Base-by-base conservation (phyloP, 75 land plant genomes). In the Sequoia sempervirens region DNA sequence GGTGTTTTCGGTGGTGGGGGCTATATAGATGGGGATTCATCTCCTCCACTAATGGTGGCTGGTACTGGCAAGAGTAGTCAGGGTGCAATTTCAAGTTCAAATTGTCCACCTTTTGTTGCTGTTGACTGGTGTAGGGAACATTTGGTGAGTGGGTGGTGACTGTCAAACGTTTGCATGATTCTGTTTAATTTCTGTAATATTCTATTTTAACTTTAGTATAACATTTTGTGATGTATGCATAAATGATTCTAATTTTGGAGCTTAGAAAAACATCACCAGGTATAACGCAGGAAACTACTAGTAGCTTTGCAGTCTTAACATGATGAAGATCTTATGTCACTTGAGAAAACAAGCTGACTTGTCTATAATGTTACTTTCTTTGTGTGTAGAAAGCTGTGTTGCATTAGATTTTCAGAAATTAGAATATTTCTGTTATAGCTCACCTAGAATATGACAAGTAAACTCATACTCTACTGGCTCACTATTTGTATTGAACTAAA, bases 51-150 rank as follows among this genome's bases (percentile, higher is more conserved):
- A 58, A 97, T 97, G 99, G 94, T 93, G 68, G 86, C 76, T n/a
- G 92, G 90, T 87, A 91, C 90, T 52, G 96, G 94, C 5, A 85
- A 89, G 30, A 92, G 92, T 54, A 72, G 79, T 36, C 93, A 85
- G 66, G 30, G 89, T 61, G 95, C 98, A 28, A 89, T 97, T 47
- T 91, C 95, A 80, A 91, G 93, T 84, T 75, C 90, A 36, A 89
- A 89, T 76, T 88, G 88, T 66, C 98, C 96, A 73, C 92, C 92
- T 15, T 87, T 97, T 73, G 14, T 97, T 3, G 98, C 99, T 10
- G 86, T 93, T 43, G 99, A 97, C 83, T 84, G 87, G 72, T 97
- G 99, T 82, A 88, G 99, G n/a, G 99, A 97, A 78, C 95, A 91
- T 86, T 84, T 95, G 91, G 97, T 94, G 86, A 82, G 88, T 54